Evolutionary conservation across 495 filamentous ascomycete species (phyloP).

Genomic region (Staphylotrichum longicolle): DNA sequence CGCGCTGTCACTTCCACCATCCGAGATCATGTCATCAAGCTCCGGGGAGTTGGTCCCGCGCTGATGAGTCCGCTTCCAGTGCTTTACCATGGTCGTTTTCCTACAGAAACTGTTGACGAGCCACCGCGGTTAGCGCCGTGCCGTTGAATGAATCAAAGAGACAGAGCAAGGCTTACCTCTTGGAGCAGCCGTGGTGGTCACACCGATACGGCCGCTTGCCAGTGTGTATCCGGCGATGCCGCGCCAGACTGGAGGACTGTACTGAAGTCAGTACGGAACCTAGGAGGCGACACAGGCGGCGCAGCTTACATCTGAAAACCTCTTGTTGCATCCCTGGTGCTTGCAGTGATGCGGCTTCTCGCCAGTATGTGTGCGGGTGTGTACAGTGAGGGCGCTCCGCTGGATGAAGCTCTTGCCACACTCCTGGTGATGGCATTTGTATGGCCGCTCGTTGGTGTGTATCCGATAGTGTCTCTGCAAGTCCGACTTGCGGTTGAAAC

Average conservation of each 20-base stretch:
- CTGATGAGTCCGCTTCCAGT: slow-evolving; percentile 68
- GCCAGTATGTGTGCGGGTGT: slow-evolving; percentile 82
- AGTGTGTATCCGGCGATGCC: slow-evolving; percentile 84
- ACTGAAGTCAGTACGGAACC: slow-evolving; percentile 39
- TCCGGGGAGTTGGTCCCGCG: slow-evolving; percentile 56
- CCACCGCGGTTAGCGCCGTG: slow-evolving; percentile 27
- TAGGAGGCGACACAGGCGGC: too few relatives aligned
- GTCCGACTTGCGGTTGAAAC: slow-evolving; percentile 92
- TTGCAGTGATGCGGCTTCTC: slow-evolving; percentile 87
- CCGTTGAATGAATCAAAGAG: neutral
- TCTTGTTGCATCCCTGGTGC: slow-evolving; percentile 74
- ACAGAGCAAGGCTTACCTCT: slow-evolving; percentile 57
- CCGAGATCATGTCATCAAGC: slow-evolving; percentile 56
- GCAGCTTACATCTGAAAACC: slow-evolving; percentile 67
- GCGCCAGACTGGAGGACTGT: slow-evolving; percentile 82
- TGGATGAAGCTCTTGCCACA: slow-evolving; percentile 92
- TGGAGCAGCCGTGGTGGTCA: slow-evolving; percentile 70
- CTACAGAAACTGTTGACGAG: slow-evolving; percentile 67
- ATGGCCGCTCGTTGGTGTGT: slow-evolving; percentile 86
- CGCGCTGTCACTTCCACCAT: slow-evolving; percentile 51
- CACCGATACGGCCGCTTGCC: slow-evolving; percentile 85
- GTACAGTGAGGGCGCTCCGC: slow-evolving; percentile 80
- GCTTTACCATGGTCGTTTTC: slow-evolving; percentile 86
- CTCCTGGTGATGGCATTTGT: slow-evolving; percentile 63
- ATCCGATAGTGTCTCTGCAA: slow-evolving; percentile 85